Evolutionary conservation across 1,284 basidiomycete genomes (phyloP).

Genomic region (Malassezia caprae): DNA sequence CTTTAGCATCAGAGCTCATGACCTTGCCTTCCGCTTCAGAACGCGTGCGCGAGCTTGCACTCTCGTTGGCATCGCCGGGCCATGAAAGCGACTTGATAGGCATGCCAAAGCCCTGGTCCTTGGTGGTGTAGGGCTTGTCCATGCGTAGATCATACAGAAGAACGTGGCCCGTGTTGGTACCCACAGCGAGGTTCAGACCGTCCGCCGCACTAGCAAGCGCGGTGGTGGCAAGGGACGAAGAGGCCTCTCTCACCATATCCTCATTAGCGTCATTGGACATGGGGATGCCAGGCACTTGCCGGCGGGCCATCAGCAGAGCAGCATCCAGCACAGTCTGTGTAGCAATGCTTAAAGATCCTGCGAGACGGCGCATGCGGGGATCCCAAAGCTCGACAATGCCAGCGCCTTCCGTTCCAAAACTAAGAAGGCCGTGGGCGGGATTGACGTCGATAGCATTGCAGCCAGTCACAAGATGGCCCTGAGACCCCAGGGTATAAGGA

Average conservation of each 20-base stretch:
- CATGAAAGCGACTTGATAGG: constrained; percentile 77
- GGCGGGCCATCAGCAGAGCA: constrained; percentile 46
- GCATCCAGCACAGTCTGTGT: constrained; percentile 49
- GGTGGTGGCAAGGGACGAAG: constrained; percentile 60
- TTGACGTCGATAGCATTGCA: constrained; percentile 90
- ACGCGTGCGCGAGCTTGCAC: constrained; percentile 63
- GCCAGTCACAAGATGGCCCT: constrained; percentile 54
- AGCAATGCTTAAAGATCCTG: constrained; percentile 70
- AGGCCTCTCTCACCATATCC: constrained; percentile 24
- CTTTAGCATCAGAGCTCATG: constrained; percentile 42
- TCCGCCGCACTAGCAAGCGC: constrained; percentile 65
- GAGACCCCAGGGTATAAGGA: constrained; percentile 29
- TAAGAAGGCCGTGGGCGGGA: constrained; percentile 78
- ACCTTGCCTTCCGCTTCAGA: constrained; percentile 40
- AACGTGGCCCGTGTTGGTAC: constrained; percentile 87
- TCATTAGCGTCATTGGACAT: constrained; percentile 36
- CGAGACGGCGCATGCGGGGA: constrained; percentile 66
- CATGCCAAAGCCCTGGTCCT: constrained; percentile 94
- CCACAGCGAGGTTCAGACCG: constrained; percentile 83
- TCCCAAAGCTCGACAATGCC: constrained; percentile 95
- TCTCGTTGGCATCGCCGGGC: constrained; percentile 59
- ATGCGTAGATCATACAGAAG: constrained; percentile 88
- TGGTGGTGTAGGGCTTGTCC: constrained; percentile 68
- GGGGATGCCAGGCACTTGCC: constrained; percentile 42
- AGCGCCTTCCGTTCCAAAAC: constrained; percentile 69